phyloP scores from a whole-genome alignment of 306 rosid genomes.

The Glycine soja region DNA sequence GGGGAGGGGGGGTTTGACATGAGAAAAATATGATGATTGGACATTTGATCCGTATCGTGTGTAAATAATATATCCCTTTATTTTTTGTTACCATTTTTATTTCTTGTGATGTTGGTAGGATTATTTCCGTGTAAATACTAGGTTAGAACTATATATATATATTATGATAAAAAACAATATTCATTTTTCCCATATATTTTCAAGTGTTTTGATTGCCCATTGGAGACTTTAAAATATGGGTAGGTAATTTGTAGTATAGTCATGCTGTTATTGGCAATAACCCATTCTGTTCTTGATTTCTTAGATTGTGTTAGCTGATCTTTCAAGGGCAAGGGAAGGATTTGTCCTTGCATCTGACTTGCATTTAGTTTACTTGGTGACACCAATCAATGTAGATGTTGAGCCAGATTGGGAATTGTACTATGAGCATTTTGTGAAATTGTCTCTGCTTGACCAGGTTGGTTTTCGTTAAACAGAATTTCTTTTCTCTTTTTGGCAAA shows the following conservation, averaged over 20 bases:
- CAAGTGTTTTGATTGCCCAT: conserved; percentile 1
- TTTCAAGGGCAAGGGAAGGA: conserved; percentile 98
- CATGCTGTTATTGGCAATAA: conserved; percentile 32
- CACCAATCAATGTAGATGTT: conserved; percentile 91
- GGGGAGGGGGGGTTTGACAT: no score
- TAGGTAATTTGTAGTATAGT: conserved; percentile 18
- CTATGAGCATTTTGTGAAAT: conserved; percentile 78
- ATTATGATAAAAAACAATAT: neutral
- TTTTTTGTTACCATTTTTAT: no score
- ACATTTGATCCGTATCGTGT: no score
- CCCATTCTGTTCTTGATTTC: conserved; percentile 42
- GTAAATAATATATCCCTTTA: no score
- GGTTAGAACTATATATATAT: neutral
- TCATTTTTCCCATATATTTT: neutral
- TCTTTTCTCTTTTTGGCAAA: conserved; percentile 26
- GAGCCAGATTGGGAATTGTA: conserved; percentile 97
- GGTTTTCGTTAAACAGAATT: neutral
- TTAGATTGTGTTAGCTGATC: conserved; percentile 92
- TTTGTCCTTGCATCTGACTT: conserved; percentile 97
- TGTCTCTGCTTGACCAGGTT: conserved; percentile 93
- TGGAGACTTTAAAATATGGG: conserved; percentile 33
- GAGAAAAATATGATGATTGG: no score
- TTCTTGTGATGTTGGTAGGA: neutral
- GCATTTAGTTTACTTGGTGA: conserved; percentile 92
- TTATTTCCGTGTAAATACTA: neutral